phyloP scores from a whole-genome alignment of 192 early-diverging fungal genomes.

The Gaertneriomyces sp. region DNA sequence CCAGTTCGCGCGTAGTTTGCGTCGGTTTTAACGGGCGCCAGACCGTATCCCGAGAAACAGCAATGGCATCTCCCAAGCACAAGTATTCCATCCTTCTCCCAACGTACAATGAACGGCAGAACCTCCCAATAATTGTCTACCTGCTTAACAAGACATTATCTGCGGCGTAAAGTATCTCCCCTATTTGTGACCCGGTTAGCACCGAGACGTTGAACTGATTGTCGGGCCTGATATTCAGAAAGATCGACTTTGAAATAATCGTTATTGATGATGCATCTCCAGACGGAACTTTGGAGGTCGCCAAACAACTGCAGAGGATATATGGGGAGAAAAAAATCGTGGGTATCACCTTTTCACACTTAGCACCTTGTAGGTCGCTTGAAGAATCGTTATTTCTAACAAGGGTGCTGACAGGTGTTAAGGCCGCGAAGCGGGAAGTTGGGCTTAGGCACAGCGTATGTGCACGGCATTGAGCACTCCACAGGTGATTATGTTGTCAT shows the following conservation, averaged over 20 bases:
- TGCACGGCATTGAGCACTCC: conserved; percentile 88
- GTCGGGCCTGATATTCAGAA: conserved; percentile 31
- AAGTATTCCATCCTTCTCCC: conserved; percentile 95
- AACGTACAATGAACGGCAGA: conserved; percentile 97
- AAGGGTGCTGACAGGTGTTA: conserved; percentile 53
- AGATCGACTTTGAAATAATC: conserved; percentile 93
- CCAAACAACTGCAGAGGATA: conserved; percentile 76
- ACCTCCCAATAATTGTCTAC: conserved; percentile 94
- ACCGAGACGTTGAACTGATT: no score
- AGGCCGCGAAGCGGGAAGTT: conserved; percentile 94
- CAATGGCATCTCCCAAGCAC: conserved; percentile 40
- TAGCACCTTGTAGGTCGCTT: no score
- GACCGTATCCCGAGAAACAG: no score
- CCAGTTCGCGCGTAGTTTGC: no score
- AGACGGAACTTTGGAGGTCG: conserved; percentile 92
- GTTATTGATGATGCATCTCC: conserved; percentile 95
- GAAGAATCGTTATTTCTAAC: neutral
- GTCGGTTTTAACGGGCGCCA: no score
- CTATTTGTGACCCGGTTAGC: neutral
- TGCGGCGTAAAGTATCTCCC: conserved; percentile 42
- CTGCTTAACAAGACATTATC: conserved; percentile 83
- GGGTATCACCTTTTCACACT: conserved; percentile 19
- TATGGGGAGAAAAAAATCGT: conserved; percentile 89
- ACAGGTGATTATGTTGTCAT: conserved; percentile 96
- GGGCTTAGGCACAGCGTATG: conserved; percentile 92